These are phyloP conservation scores for Aspergillus ochraceus DNA, from an alignment of 2,329 filamentous ascomycete genomes.

Conservation along the genomic window DNA sequence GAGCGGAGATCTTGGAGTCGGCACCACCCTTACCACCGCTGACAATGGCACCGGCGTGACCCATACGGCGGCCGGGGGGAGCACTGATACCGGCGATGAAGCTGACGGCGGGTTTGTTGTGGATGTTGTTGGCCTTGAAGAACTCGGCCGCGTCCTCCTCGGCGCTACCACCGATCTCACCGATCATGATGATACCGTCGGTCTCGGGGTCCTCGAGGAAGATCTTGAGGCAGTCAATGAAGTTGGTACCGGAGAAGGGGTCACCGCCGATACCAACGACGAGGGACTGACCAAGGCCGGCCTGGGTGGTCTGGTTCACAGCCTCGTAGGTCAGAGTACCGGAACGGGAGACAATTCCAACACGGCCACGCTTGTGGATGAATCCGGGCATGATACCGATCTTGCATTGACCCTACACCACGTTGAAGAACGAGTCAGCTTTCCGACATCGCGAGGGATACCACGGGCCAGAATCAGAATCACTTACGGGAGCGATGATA, in stretches of 20 bases:
- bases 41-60: slow-evolving; percentile 97
- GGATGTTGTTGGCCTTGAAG: slow-evolving; percentile 85
- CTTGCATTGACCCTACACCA: slow-evolving; percentile 83
- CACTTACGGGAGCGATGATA: slow-evolving; percentile 75
- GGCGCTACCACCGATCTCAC: slow-evolving; percentile 94
- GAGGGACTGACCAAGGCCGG: slow-evolving; percentile 94
- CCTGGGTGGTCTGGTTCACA: slow-evolving; percentile 98
- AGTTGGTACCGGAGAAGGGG: slow-evolving; percentile 98
- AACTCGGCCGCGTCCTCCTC: slow-evolving; percentile 99
- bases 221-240: slow-evolving; percentile 97
- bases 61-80: slow-evolving; percentile 94
- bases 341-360: slow-evolving; percentile 97
- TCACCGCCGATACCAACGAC: slow-evolving; percentile 98
- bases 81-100: slow-evolving; percentile 99
- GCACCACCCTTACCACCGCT: slow-evolving; percentile 96
- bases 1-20: slow-evolving; percentile 94
- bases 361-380: slow-evolving; percentile 99
- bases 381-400: slow-evolving; percentile 99
- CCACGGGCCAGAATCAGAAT: not conserved
- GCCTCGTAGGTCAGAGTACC: slow-evolving; percentile 99
- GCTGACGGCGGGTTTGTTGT: slow-evolving; percentile 93
- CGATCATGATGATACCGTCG: slow-evolving; percentile 99
- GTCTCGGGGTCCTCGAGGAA: slow-evolving; percentile 96
- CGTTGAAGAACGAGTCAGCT: slow-evolving; percentile 22
- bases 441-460: not conserved